Evolutionary conservation across 179 eudicot genomes (phyloP).

Genomic region (Silene coronaria): DNA sequence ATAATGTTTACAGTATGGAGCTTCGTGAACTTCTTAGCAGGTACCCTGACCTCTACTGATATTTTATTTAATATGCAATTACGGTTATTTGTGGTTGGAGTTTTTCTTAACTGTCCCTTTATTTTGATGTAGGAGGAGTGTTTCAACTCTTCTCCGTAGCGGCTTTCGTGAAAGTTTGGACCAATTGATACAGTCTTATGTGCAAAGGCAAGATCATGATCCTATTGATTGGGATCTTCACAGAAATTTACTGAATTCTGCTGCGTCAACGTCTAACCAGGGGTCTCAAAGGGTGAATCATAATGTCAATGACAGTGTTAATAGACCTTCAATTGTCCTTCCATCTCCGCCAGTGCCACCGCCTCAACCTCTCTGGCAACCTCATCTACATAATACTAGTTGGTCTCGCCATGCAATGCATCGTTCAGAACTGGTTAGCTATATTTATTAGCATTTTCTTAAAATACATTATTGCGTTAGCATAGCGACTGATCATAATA

Average conservation of each 20-base stretch:
- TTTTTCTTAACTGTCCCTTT: constrained; percentile 13
- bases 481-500: not conserved
- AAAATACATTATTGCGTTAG: not conserved
- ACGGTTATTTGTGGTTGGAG: constrained; percentile 12
- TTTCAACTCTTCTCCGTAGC: constrained; percentile 91
- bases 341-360: constrained; percentile 98
- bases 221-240: constrained; percentile 92
- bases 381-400: constrained; percentile 62
- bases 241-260: constrained; percentile 58
- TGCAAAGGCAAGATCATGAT: constrained; percentile 72
- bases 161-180: constrained; percentile 97
- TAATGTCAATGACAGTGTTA: constrained; percentile 41
- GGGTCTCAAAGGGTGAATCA: constrained; percentile 51
- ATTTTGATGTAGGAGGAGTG: constrained; percentile 71
- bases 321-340: constrained; percentile 52
- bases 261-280: constrained; percentile 47
- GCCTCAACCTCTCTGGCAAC: constrained; percentile 91
- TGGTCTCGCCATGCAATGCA: constrained; percentile 86
- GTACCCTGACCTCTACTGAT: constrained; percentile 27
- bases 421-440: constrained; percentile 61
- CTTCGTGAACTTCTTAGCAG: constrained; percentile 95
- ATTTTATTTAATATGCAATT: not conserved
- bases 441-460: not conserved
- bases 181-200: constrained; percentile 90
- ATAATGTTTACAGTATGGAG: constrained; percentile 95